phyloP scores from a whole-genome alignment of 2,329 filamentous ascomycete genomes.

The Camillea tinctor region DNA sequence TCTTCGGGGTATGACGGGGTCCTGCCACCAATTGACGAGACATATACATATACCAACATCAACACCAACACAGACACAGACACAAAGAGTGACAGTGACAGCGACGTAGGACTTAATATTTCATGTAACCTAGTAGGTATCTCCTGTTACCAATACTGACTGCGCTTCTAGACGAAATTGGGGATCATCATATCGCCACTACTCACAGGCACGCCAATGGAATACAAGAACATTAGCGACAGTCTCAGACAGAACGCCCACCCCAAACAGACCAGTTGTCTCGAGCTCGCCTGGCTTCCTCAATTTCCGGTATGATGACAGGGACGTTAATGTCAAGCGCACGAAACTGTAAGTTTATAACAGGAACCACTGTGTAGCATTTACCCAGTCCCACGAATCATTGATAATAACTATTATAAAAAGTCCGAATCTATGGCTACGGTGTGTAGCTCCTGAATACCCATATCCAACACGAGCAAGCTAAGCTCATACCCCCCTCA shows the following conservation, averaged over 20 bases:
- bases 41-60: no score
- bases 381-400: not conserved
- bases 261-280: constrained; percentile 12
- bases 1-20: constrained; percentile 4
- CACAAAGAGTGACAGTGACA: not conserved
- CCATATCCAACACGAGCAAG: not conserved
- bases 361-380: no score
- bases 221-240: constrained; percentile 13
- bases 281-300: constrained; percentile 14
- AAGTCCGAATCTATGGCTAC: constrained; percentile 42
- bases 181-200: constrained; percentile 1
- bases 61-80: no score
- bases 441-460: constrained; percentile 24
- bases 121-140: not conserved
- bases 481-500: constrained; percentile 14
- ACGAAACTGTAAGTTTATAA: constrained; percentile 20
- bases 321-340: constrained; percentile 12
- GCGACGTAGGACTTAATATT: not conserved
- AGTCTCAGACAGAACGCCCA: constrained; percentile 5
- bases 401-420: constrained; percentile 22
- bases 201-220: constrained; percentile 1
- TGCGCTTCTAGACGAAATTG: constrained; percentile 5
- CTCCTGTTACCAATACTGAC: constrained; percentile 4
- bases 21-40: constrained; percentile 7
- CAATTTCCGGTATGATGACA: constrained; percentile 12